These are phyloP conservation scores for Thelephora terrestris DNA, from an alignment of 1,284 basidiomycete species.

Conservation along the genomic window DNA sequence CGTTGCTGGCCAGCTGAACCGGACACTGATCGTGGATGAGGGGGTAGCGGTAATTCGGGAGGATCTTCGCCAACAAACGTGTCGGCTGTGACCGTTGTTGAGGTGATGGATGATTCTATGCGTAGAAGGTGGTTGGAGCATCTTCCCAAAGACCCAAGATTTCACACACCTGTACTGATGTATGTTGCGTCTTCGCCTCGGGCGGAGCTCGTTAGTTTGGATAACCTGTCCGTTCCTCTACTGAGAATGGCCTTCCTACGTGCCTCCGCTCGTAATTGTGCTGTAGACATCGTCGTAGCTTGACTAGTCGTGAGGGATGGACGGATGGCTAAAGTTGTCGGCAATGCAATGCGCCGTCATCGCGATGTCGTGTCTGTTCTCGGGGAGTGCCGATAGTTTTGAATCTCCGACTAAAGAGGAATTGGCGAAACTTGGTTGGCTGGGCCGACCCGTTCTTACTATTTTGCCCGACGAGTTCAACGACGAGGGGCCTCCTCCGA, in stretches of 20 bases:
- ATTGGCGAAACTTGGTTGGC: not conserved
- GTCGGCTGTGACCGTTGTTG: constrained; percentile 22
- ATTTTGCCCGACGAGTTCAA: not conserved
- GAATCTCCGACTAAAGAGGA: not conserved
- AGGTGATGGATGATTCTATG: constrained; percentile 16
- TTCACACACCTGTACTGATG: constrained; percentile 38
- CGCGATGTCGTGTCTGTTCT: too few species aligned
- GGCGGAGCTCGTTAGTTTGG: constrained; percentile 64
- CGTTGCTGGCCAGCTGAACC: constrained; percentile 17
- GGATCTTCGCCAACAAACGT: constrained; percentile 54
- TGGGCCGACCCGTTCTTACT: not conserved
- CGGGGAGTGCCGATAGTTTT: too few species aligned
- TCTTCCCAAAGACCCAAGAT: constrained; percentile 2
- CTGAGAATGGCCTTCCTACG: constrained; percentile 63
- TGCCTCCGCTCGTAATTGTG: constrained; percentile 61
- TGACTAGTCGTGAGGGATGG: constrained; percentile 3
- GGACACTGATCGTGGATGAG: constrained; percentile 26
- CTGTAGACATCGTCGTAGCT: constrained; percentile 26
- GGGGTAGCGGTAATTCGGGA: constrained; percentile 29
- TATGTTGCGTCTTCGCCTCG: constrained; percentile 62
- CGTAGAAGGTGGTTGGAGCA: not conserved
- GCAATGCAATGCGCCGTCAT: too few species aligned
- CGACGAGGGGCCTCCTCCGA: not conserved
- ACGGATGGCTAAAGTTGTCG: not conserved
- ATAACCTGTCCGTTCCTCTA: constrained; percentile 59